Conservation (phyloP, 306 rosid species). For the Acacia acuminata region DNA sequence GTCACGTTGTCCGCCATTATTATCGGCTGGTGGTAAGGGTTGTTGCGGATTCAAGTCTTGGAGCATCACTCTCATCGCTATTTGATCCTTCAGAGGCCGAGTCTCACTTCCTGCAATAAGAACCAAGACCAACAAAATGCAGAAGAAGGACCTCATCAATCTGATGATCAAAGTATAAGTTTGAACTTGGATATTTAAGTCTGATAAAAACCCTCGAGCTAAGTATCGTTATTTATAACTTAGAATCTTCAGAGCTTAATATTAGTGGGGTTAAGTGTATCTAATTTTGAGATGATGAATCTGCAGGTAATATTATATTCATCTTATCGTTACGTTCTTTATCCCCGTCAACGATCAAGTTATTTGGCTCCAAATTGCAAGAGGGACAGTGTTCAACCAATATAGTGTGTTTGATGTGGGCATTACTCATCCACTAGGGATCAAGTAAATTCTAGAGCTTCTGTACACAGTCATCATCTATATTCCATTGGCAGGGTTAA, state of each 20-base stretch:
- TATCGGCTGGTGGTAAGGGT: constrained; percentile 15
- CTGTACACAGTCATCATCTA: background rate
- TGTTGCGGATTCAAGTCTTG: constrained; percentile 16
- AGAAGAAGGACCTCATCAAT: background rate
- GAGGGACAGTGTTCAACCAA: background rate
- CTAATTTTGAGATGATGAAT: background rate
- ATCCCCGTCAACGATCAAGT: background rate
- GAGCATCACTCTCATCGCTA: constrained; percentile 20
- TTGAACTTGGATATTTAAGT: background rate
- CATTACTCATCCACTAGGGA: background rate
- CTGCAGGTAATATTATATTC: background rate
- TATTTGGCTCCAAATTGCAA: background rate
- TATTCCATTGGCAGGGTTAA: background rate
- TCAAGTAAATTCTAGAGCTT: background rate
- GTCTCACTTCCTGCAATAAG: constrained; percentile 37
- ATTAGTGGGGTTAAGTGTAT: constrained; percentile 21
- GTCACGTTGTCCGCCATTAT: constrained; percentile 15
- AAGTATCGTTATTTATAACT: constrained; percentile 9
- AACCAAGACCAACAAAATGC: constrained; percentile 31
- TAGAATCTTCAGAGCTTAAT: background rate
- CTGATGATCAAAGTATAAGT: background rate
- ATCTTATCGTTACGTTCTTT: background rate
- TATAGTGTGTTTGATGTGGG: background rate
- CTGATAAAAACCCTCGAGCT: background rate
- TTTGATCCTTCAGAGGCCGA: constrained; percentile 40